A percentile compares a stretch with the other conserved stretches of the same genome.
Conservation (phyloP, 768 basidiomycete species). For the Hirschioporus abietinus region DNA sequence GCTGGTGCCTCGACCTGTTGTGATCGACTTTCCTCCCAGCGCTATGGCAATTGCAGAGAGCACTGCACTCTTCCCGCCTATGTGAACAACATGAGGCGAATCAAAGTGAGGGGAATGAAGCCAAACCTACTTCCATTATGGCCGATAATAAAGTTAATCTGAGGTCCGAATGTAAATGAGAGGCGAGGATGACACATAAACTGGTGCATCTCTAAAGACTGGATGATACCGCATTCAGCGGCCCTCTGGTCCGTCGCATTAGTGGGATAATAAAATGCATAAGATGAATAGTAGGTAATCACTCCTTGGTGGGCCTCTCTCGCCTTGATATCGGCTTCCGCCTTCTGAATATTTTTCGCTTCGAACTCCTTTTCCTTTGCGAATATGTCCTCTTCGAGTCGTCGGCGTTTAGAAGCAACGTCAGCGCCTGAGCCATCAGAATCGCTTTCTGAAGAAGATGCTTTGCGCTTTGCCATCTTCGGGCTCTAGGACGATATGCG, state of each 20-base stretch:
- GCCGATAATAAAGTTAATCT: slow-evolving; percentile 98
- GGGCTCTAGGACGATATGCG: background rate
- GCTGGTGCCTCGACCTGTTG: slow-evolving; percentile 89
- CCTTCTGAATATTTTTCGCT: background rate
- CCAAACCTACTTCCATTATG: slow-evolving; percentile 82
- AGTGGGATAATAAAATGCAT: background rate
- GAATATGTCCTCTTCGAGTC: background rate
- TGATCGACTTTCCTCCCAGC: slow-evolving; percentile 87
- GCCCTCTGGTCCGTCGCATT: slow-evolving; percentile 43
- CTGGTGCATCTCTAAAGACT: slow-evolving; percentile 79
- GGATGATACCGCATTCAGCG: slow-evolving; percentile 86
- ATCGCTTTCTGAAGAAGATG: background rate
- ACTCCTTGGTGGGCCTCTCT: background rate
- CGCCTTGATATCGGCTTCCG: background rate
- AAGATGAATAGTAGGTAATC: background rate
- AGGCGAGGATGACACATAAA: slow-evolving; percentile 95
- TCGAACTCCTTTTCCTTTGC: background rate
- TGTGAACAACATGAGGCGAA: background rate
- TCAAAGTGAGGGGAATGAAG: background rate
- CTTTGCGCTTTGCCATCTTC: background rate
- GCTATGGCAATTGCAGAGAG: slow-evolving; percentile 90
- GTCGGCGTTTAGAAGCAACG: background rate
- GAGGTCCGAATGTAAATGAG: slow-evolving; percentile 80
- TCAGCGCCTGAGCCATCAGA: background rate
- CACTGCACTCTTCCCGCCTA: slow-evolving; percentile 94